Base-by-base conservation (phyloP, 2,329 filamentous ascomycete genomes). In the Pseudogymnoascus sp. region DNA sequence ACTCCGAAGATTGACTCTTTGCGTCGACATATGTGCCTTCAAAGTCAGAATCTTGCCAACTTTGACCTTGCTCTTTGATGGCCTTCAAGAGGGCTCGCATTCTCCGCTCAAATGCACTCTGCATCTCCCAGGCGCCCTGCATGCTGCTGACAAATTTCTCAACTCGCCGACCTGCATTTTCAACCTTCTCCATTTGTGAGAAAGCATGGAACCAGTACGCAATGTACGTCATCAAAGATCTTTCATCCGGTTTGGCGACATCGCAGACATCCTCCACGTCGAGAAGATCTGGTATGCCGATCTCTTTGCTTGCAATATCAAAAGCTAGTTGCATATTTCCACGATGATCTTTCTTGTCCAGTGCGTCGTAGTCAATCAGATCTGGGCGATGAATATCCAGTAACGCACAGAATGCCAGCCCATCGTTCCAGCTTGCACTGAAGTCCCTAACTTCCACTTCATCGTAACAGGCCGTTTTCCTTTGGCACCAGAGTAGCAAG, bases 171-270 rank as follows among this genome's bases (percentile, higher is more conserved):
- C 95, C 95, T 3, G 95, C 95, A 74, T 99, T 99, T 77, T 99
- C 95, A 7, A 99, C 95, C 75, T 93, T 90, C 79, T 99, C 95
- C 88, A 99, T 96, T 73, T 98, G 93, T 31, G 93, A 98, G 76
- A 99, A 99, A 71, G 95, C 95, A 75, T 99, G 95, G 83, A 99
- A 99, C 95, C 95, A 99, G 80, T 99, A 99, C 68, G 95, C 95
- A 71, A 99, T 99, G 77, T 99, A 99, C 0, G 95, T 99, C 95
- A 99, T 99, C 74, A 99, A 83, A 75, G 90, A 96, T 71, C 92
- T 88, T 77, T 99, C 95, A 75, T 99, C 95, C 23, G 95, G 95
- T 78, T 95, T 96, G 23, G 92, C 85, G 28, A 99, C 93, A 75
- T 99, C 95, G 75, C 92, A 96, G 19, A 99, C 95, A 79, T 99